Evolutionary conservation across 1,139 yeast genomes (phyloP), one percentile per base, ranked within the genome.

Genomic region (Yamadazyma jaroonii): DNA sequence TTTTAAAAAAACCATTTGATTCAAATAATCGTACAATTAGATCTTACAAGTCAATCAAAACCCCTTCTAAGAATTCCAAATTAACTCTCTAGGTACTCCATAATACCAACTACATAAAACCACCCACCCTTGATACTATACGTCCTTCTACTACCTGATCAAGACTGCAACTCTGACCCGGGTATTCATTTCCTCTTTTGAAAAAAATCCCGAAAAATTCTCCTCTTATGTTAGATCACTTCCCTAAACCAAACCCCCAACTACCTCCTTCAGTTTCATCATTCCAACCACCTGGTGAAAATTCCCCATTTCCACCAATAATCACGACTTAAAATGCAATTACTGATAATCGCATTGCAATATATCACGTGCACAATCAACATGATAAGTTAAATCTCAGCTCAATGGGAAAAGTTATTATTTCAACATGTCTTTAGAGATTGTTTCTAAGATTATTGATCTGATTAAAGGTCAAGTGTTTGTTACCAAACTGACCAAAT

Each of bases 401-500:
- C 20, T 17, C 20, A 17, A 17, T 17, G 11, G 32, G 13, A 30
- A 13, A 28, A 28, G 15, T 7, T 28, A 9, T 14, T 3, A 17
- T 10, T n/a, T 11, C 30, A 15, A 30, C 7, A 36, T 34, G 39
- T 34, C 49, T 13, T 47, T 48, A 36, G 51, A 45, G 31, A 37
- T 48, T n/a, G 47, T 54, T 34, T 45, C 54, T 27, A 44, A 47
- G 35, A 39, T 51, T 23, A 42, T 46, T 22, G 46, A 46, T 23
- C 40, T 45, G 32, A 52, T 57, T 21, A 59, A 56, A 22, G 72
- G 71, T 22, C 45, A 56, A 25, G 60, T 68, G 26, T 74, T 63
- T 48, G 57, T 64, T 22, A 63, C 77, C 26, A 76, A 71, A 46
- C 74, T 75, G 29, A 70, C 77, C 32, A 70, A 75, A 50, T 60